These are phyloP conservation scores for Hortiboletus campestris DNA, from an alignment of 768 basidiomycete species.

Conservation along the genomic window DNA sequence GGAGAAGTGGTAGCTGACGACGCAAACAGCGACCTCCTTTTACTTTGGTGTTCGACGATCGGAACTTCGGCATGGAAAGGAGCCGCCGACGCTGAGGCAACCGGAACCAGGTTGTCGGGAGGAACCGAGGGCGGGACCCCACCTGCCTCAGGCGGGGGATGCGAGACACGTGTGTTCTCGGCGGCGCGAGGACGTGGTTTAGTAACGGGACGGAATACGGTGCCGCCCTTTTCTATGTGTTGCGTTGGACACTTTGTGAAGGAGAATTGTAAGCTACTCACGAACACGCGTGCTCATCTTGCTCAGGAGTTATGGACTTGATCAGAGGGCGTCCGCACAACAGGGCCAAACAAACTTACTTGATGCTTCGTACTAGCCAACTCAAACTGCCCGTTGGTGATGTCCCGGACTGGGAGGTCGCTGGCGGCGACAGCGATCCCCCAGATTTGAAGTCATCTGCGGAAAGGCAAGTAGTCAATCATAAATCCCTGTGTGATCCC, in stretches of 20 bases:
- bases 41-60: constrained; percentile 20
- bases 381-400: constrained; percentile 54
- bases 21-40: constrained; percentile 20
- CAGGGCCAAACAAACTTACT: constrained; percentile 27
- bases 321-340: constrained; percentile 15
- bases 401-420: constrained; percentile 59
- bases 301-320: constrained; percentile 4
- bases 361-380: constrained; percentile 30
- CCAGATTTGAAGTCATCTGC: constrained; percentile 44
- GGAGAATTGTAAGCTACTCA: constrained; percentile 38
- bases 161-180: constrained; percentile 17
- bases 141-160: constrained; percentile 6
- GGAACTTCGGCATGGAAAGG: constrained; percentile 21
- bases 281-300: constrained; percentile 53
- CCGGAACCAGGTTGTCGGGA: background rate
- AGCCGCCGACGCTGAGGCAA: background rate
- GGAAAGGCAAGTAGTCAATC: constrained; percentile 48
- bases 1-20: constrained; percentile 14
- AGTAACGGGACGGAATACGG: constrained; percentile 65
- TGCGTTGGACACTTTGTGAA: background rate
- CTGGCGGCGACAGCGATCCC: constrained; percentile 41
- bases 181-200: constrained; percentile 50
- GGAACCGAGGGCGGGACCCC: background rate
- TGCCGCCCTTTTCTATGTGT: constrained; percentile 63
- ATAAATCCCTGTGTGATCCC: background rate